Evolutionary conservation across 2,329 filamentous ascomycete species (phyloP), one percentile per base, ranked within the genome.

Genomic region (Ceratocystis huliohia): DNA sequence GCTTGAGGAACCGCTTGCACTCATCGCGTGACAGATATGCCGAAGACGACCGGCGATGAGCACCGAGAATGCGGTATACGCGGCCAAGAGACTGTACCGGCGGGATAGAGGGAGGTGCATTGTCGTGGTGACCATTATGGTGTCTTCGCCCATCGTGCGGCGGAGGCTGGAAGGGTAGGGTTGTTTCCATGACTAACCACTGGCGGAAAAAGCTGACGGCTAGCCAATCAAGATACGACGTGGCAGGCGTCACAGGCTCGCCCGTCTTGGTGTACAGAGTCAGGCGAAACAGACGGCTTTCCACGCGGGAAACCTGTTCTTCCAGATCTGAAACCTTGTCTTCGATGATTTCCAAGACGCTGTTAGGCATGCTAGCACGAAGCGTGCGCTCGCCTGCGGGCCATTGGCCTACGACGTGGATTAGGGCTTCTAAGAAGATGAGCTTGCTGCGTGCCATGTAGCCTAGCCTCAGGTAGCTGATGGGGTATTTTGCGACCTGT

Each of bases 401-500:
- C 93, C 93, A 97, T 74, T 96, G 90, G 2, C 93, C 93, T 0
- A 96, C 92, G 0, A 96, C 91, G 72, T 97, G 93, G 64, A 96
- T 89, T 62, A 97, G 80, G 0, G 92, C 91, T 77, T 97, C 88
- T 70, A 88, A 85, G 72, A 91, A 92, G 64, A 92, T 91, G 70
- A 92, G 86, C 70, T 88, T 88, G 72, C 87, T 92, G 57, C 89
- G 85, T 7, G 91, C 88, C 53, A 96, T 81, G 72, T 91, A 96
- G 46, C 91, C 92, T 1, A 97, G 82, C 67, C 92, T 92, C 61
- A 96, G 83, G 73, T 96, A 97, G 68, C 87, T 91, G 61, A 94
- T 89, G 13, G 93, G 92, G 73, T 96, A 96, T 76, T 96, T 96
- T 64, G 92, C 91, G 69, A 96, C 95, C 76, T 96, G 93, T 75